Evolutionary conservation across 164 flowering plant genomes (phyloP), one percentile per base, ranked within the genome.

Genomic region (grape (Vitis vinifera)): DNA sequence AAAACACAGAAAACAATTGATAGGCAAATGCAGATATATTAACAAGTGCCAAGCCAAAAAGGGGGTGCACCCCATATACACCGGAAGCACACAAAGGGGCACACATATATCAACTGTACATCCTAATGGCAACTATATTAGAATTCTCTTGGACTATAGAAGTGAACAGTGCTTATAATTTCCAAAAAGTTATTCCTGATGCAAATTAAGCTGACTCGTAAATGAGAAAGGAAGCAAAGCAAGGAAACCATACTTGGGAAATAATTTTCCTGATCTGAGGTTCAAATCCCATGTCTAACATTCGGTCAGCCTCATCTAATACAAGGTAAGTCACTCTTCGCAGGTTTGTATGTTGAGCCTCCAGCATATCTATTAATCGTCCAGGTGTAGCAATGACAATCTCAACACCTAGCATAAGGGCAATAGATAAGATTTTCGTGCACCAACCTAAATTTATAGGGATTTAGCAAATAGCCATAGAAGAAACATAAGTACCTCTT

Each of bases 201-300:
- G 44, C 44, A 37, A 37, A 6, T 6, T 3, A 3, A 37, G 7
- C 44, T 37, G 44, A 37, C 44, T 37, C 8, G 7, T 37, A 7
- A 16, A 59, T 30, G 6, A 51, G 30, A 66, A 10, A 10, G 2
- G 47, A 3, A 64, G 7, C 19, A 47, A 59, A 1, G 23, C 19
- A 8, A 51, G 51, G 59, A 9, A 53, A 29, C 48, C 80, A 53
- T 79, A 88, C 97, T 77, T 94, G 98, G 51, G 91, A 73, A 27
- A 95, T 75, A 68, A 95, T 87, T 83, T 91, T 91, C 77, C 97
- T 84, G 63, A 95, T 95, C 70, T 95, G 99, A 29, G 99, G 99
- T 77, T 95, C 98, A 86, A 93, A 95, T 16, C 99, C 99, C 99
- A 93, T 95, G 71, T 95, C 99, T 75, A 95, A 82, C 99, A 95